Evolutionary conservation across 139 green algal species (phyloP).

Genomic region (Spirogloea muscicola): DNA sequence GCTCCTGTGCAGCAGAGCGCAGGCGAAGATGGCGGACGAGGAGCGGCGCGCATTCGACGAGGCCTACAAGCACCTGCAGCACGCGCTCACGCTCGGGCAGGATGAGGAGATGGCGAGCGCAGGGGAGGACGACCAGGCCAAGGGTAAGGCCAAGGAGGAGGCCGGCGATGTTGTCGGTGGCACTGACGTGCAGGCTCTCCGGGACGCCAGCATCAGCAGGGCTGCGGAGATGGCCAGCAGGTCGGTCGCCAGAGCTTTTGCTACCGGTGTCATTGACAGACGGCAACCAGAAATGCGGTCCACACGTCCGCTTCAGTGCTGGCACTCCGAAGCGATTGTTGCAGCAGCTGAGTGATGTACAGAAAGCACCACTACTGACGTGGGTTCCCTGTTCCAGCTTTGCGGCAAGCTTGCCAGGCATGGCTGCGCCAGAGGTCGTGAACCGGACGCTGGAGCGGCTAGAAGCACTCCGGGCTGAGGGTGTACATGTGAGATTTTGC

Average conservation of each 20-base stretch:
- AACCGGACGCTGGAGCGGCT: constrained; percentile 18
- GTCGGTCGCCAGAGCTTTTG: background rate
- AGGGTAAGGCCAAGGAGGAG: background rate
- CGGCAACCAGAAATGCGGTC: background rate
- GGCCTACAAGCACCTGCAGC: constrained; percentile 13
- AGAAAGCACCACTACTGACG: background rate
- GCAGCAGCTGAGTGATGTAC: background rate
- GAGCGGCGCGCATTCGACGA: constrained; percentile 20
- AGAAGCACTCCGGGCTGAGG: constrained; percentile 12
- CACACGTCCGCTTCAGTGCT: background rate
- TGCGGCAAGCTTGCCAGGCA: constrained; percentile 3
- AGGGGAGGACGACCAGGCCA: background rate
- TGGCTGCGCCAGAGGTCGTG: constrained; percentile 6
- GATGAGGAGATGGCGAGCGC: background rate
- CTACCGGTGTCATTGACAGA: background rate
- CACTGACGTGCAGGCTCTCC: constrained; percentile 7
- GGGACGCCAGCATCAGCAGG: constrained; percentile 27
- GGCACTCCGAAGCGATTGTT: background rate
- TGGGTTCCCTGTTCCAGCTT: constrained; percentile 6
- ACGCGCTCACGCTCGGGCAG: background rate
- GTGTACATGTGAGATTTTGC: constrained; percentile 27
- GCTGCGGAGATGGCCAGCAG: constrained; percentile 19
- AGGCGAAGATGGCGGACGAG: constrained; percentile 8
- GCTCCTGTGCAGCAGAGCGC: constrained; percentile 22
- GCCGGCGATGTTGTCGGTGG: background rate